Evolutionary conservation across 2,329 filamentous ascomycete species (phyloP), one percentile per base, ranked within the genome.

Genomic region (Aspergillus sp.): DNA sequence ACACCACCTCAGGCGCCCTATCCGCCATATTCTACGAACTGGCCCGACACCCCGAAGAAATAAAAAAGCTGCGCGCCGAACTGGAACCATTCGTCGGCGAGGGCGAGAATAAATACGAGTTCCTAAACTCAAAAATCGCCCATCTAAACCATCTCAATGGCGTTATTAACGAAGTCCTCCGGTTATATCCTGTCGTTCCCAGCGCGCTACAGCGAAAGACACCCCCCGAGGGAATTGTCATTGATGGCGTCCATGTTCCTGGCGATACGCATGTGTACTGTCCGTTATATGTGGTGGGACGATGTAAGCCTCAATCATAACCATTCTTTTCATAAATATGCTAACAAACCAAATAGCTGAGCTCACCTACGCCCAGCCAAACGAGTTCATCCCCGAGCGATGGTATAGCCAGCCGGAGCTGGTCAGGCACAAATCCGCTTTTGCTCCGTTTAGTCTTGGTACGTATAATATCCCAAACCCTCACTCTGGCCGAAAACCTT

Each of bases 1-100:
- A 81, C 58, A 81, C 78, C 6, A 78, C 76, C 0, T 68, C 76
- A 7, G 70, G 73, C 1, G 72, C 75, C 0, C 62, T 81, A 19
- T 71, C 74, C 1, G 68, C 70, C 51, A 64, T 79, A 6, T 77
- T 81, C 65, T 80, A 77, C 60, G 62, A 75, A 44, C 64, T 76
- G 3, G 70, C 68, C 6, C 64, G 64, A 11, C 62, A 72, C 37
- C 68, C 67, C 6, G 69, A 58, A 17, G 59, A 69, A 35, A 62
- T 60, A 43, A 27, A 64, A 17, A 70, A 70, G 55, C 58, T 79
- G 46, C 64, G 73, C 40, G 52, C 71, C 52, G 71, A 77, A 58
- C 62, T 76, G 2, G 62, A 7, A 50, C 72, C 17, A 66, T 60
- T 55, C 23, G 14, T 58, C 3, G 45, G 47, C 3, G 39, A 35